Percentiles rank a stretch among this genome's conserved stretches.
phyloP scores from a whole-genome alignment of 352 stramenopile genomes.

The Hyaloperonospora brassicae region DNA sequence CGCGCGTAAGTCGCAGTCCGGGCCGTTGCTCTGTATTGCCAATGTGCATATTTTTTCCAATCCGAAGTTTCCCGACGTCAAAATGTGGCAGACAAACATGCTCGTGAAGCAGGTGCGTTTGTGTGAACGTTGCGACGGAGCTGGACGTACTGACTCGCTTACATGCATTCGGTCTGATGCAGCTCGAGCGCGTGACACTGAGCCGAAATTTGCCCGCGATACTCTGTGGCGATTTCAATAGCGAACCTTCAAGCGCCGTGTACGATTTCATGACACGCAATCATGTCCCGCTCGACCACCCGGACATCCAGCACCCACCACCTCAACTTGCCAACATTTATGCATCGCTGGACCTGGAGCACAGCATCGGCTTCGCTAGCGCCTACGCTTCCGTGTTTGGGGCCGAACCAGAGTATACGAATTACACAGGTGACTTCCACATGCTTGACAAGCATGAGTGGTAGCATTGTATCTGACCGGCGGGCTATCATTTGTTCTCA shows the following conservation, averaged over 20 bases:
- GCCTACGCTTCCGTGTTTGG: slow-evolving; percentile 94
- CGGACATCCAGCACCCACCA: slow-evolving; percentile 81
- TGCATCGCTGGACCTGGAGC: slow-evolving; percentile 77
- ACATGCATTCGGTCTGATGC: not conserved
- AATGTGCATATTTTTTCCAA: slow-evolving; percentile 99
- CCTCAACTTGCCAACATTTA: slow-evolving; percentile 68
- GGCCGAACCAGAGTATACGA: slow-evolving; percentile 95
- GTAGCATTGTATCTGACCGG: slow-evolving; percentile 1
- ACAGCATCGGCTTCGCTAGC: slow-evolving; percentile 90
- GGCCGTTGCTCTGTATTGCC: slow-evolving; percentile 87
- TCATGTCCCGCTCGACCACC: slow-evolving; percentile 81
- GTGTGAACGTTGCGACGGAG: not conserved
- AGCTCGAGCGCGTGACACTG: slow-evolving; percentile 71
- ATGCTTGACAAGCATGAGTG: not conserved
- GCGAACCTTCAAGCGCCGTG: slow-evolving; percentile 91
- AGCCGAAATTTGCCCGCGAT: slow-evolving; percentile 88
- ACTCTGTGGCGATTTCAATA: slow-evolving; percentile 99
- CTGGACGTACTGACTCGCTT: not conserved
- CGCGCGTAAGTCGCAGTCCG: slow-evolving; percentile 43
- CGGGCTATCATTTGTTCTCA: slow-evolving; percentile 1
- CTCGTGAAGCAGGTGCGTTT: slow-evolving; percentile 71
- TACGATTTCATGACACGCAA: slow-evolving; percentile 94
- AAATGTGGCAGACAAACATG: slow-evolving; percentile 95
- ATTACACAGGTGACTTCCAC: slow-evolving; percentile 87
- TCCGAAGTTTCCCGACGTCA: slow-evolving; percentile 97